phyloP scores from a whole-genome alignment of 2,329 filamentous ascomycete species.

The Escovopsis sp. region DNA sequence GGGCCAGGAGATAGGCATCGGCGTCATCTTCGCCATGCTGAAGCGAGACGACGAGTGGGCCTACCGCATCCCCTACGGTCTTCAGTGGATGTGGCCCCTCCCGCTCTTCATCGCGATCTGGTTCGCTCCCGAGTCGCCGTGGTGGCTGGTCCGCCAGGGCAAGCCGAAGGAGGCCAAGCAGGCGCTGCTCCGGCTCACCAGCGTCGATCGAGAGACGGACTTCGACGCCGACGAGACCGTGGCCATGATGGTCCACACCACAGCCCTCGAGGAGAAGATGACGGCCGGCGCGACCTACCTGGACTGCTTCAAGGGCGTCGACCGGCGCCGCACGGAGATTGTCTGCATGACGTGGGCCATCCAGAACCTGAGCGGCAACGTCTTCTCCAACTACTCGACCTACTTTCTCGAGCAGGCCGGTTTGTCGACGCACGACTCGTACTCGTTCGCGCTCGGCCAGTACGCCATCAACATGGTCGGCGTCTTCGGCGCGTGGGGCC shows the following conservation, averaged over 20 bases:
- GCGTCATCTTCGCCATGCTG: constrained; percentile 57
- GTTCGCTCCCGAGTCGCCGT: constrained; percentile 56
- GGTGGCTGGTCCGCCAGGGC: constrained; percentile 61
- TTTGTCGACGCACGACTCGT: constrained; percentile 34
- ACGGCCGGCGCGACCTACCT: constrained; percentile 59
- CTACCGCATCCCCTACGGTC: constrained; percentile 54
- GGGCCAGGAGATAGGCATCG: constrained; percentile 59
- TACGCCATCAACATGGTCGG: constrained; percentile 65
- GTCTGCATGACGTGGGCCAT: constrained; percentile 51
- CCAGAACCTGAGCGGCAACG: constrained; percentile 48
- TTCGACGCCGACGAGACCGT: constrained; percentile 76
- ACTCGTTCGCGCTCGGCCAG: constrained; percentile 47
- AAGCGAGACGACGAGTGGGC: constrained; percentile 51
- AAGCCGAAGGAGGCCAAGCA: constrained; percentile 50
- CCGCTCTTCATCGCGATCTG: constrained; percentile 51
- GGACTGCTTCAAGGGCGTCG: constrained; percentile 72
- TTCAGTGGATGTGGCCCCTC: constrained; percentile 68
- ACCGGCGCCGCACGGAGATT: constrained; percentile 62
- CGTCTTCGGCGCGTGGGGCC: constrained; percentile 66
- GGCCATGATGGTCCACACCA: constrained; percentile 87
- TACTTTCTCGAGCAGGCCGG: constrained; percentile 49
- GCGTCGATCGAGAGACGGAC: constrained; percentile 45
- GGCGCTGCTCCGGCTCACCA: constrained; percentile 51
- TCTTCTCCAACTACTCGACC: constrained; percentile 51
- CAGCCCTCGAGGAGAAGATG: constrained; percentile 61